Base-by-base conservation (phyloP, 148 eudicot species). In the Rheum nobile region DNA sequence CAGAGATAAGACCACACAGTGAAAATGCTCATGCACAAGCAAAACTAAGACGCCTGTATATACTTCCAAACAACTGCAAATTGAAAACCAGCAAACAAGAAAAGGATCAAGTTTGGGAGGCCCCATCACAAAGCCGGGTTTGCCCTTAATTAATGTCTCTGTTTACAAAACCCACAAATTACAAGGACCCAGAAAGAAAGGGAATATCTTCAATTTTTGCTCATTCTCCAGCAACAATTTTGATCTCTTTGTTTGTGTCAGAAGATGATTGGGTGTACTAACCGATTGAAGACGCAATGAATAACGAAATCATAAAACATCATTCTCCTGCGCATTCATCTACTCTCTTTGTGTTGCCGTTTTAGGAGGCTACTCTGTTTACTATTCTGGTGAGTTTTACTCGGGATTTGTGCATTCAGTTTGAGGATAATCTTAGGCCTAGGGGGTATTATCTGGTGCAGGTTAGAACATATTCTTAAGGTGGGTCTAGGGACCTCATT, bases 81-180 rank as follows among this genome's bases (percentile, higher is more conserved):
- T 71, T 67, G 78, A 63, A 71, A 74, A 77, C 43, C 44, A 34
- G 6, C 76, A 78, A 78, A 75, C n/a, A 81, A 78, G 80, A 75
- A 72, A 80, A 72, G 78, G 75, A 81, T 77, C 70, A 44, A 34
- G 54, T 38, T 22, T 42, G 48, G n/a, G 50, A 35, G 42, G 32
- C 65, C 43, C 59, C 74, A 32, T 74, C 67, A 61, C 61, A 10
- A 10, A 3, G 16, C 19, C 7, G 6, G 13, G 24, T 22, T 55
- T 22, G 9, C 28, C 9, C 63, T 22, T 55, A 8, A 17, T 57
- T 57, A 26, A 2, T 11, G 14, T 24, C 1, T n/a, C 32, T 28
- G 4, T 57, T 13, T 26, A 43, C 35, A 63, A 43, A 42, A 47
- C 50, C 57, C 46, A 21, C 6, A 59, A 39, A 26, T 26, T 41